phyloP scores from a whole-genome alignment of 1,284 basidiomycete genomes.

The Moesziomyces sp. region DNA sequence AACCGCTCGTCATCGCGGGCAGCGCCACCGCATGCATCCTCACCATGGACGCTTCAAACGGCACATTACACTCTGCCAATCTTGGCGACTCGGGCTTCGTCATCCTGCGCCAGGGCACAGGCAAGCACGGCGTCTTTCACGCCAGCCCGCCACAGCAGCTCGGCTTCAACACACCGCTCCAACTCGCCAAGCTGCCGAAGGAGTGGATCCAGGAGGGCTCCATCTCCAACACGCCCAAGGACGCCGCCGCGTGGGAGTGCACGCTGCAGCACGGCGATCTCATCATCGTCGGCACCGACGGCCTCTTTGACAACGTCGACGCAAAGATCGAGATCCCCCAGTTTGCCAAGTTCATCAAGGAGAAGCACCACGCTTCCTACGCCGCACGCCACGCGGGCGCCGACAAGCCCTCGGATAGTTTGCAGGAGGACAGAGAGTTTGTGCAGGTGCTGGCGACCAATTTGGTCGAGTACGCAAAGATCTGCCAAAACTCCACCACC shows the following conservation, averaged over 20 bases:
- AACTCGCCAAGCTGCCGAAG: conserved; percentile 63
- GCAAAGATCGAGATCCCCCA: conserved; percentile 72
- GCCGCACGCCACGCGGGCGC: conserved; percentile 14
- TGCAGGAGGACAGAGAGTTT: conserved; percentile 57
- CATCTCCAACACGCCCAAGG: conserved; percentile 55
- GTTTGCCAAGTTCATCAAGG: conserved; percentile 60
- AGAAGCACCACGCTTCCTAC: conserved; percentile 57
- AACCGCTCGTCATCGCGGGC: conserved; percentile 79
- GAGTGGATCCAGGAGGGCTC: conserved; percentile 49
- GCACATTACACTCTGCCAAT: conserved; percentile 82
- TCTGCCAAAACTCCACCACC: conserved; percentile 71
- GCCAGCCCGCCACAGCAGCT: conserved; percentile 59
- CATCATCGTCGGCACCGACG: conserved; percentile 77
- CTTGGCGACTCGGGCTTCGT: conserved; percentile 88
- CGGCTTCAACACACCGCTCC: conserved; percentile 65
- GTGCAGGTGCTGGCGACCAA: conserved; percentile 55
- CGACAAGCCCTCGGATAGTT: conserved; percentile 29
- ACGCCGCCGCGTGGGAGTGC: conserved; percentile 54
- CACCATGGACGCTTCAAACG: conserved; percentile 79
- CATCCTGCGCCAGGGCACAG: conserved; percentile 72
- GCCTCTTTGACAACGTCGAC: conserved; percentile 86
- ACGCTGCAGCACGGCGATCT: conserved; percentile 58
- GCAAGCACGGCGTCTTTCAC: conserved; percentile 58
- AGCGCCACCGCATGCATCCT: conserved; percentile 87
- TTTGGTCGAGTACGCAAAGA: conserved; percentile 55